A percentile compares a stretch with the other conserved stretches of the same genome.
Conservation (phyloP, 768 basidiomycete genomes). For the Russula compacta region DNA sequence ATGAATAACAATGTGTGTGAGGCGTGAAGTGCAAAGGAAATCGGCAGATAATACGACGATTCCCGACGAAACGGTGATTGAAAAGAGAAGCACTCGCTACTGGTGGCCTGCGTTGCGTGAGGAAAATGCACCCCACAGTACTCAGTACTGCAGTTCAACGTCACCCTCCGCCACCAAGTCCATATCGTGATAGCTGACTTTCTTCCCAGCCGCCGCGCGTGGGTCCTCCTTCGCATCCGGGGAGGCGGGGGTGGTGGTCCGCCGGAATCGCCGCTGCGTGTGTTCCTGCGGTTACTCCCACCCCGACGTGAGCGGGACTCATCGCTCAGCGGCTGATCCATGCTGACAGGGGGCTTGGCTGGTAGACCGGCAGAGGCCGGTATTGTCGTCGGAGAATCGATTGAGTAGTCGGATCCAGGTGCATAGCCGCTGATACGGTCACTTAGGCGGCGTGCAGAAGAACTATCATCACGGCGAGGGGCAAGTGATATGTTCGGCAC, state of each 20-base stretch:
- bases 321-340: slow-evolving; percentile 39
- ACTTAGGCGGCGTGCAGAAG: slow-evolving; percentile 57
- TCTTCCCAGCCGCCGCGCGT: slow-evolving; percentile 76
- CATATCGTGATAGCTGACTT: slow-evolving; percentile 94
- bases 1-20: slow-evolving; percentile 18
- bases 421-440: slow-evolving; percentile 78
- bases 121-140: background rate
- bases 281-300: slow-evolving; percentile 32
- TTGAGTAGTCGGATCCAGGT: slow-evolving; percentile 34
- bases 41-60: background rate
- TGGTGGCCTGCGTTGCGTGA: background rate
- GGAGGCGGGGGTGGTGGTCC: slow-evolving; percentile 72
- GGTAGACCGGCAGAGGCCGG: slow-evolving; percentile 69
- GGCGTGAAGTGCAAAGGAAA: slow-evolving; percentile 9
- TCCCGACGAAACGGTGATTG: background rate
- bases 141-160: slow-evolving; percentile 34
- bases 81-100: background rate
- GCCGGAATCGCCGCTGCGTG: slow-evolving; percentile 23
- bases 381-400: slow-evolving; percentile 34
- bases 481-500: slow-evolving; percentile 29
- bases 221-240: slow-evolving; percentile 91
- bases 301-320: slow-evolving; percentile 29
- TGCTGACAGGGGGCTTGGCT: slow-evolving; percentile 54
- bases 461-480: slow-evolving; percentile 49
- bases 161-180: slow-evolving; percentile 77